Conservation (phyloP, 768 basidiomycete species). For the Tylopilus sp. region DNA sequence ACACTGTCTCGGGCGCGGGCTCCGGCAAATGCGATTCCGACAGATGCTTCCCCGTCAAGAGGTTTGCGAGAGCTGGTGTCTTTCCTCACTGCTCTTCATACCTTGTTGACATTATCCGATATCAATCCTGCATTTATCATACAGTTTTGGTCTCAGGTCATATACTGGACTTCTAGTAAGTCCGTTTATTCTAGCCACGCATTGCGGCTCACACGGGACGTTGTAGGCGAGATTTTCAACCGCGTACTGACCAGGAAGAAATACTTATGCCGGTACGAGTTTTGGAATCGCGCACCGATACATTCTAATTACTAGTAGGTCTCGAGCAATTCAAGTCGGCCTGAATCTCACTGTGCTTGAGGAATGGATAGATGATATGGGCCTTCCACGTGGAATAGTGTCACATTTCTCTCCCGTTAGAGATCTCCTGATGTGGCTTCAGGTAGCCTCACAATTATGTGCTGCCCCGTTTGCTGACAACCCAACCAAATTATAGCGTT, state of each 20-base stretch:
- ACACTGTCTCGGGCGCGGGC: conserved; percentile 55
- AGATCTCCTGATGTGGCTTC: conserved; percentile 84
- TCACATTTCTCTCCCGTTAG: conserved; percentile 80
- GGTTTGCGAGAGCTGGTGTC: conserved; percentile 61
- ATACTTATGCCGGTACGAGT: conserved; percentile 78
- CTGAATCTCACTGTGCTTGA: conserved; percentile 84
- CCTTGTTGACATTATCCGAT: conserved; percentile 78
- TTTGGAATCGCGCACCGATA: not conserved
- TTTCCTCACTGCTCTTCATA: conserved; percentile 82
- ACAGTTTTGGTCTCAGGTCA: conserved; percentile 96
- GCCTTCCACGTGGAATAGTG: conserved; percentile 73
- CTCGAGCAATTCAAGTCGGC: conserved; percentile 84
- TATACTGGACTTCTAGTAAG: conserved; percentile 96
- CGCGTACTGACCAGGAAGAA: conserved; percentile 88
- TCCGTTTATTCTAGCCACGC: conserved; percentile 5
- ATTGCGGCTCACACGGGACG: conserved; percentile 9
- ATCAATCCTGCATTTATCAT: conserved; percentile 85
- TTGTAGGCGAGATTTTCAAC: conserved; percentile 83
- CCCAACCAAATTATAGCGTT: conserved; percentile 45
- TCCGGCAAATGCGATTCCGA: conserved; percentile 50
- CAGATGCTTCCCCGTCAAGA: conserved; percentile 40
- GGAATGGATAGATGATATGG: conserved; percentile 86
- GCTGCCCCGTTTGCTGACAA: not conserved
- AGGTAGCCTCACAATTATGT: conserved; percentile 42
- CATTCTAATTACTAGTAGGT: conserved; percentile 36